A percentile compares a stretch with the other conserved stretches of the same genome.
These are phyloP conservation scores for Xylaria sp. DNA, from an alignment of 2,329 filamentous ascomycete genomes.

Conservation along the genomic window DNA sequence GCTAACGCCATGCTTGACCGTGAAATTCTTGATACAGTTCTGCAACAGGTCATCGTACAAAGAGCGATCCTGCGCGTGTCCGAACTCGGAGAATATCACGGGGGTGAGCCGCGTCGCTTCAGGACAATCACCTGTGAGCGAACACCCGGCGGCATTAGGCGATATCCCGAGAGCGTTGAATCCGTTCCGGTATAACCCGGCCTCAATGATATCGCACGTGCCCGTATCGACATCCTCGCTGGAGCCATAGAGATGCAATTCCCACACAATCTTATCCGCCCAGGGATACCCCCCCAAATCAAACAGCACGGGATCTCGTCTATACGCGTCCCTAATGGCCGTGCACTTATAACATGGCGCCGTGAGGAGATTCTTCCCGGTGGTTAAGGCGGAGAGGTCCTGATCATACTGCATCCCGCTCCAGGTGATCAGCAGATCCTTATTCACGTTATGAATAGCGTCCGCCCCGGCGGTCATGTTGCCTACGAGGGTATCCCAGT, in stretches of 20 bases:
- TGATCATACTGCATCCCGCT: slow-evolving; percentile 56
- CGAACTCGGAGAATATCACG: slow-evolving; percentile 55
- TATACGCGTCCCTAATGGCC: slow-evolving; percentile 49
- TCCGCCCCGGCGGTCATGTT: slow-evolving; percentile 51
- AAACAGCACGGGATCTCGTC: slow-evolving; percentile 52
- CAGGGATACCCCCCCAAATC: slow-evolving; percentile 52
- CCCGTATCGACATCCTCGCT: slow-evolving; percentile 52
- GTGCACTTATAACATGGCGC: slow-evolving; percentile 50
- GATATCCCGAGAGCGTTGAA: slow-evolving; percentile 54
- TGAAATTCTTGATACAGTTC: slow-evolving; percentile 53
- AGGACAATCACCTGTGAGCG: slow-evolving; percentile 45
- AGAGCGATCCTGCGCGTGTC: slow-evolving; percentile 49
- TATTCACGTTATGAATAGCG: slow-evolving; percentile 51
- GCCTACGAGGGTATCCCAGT: slow-evolving; percentile 52
- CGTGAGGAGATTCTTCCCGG: slow-evolving; percentile 48
- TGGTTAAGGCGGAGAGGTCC: slow-evolving; percentile 50
- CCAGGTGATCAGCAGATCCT: slow-evolving; percentile 53
- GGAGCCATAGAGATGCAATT: slow-evolving; percentile 51
- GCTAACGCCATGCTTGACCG: slow-evolving; percentile 50
- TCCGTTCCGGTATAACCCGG: slow-evolving; percentile 54
- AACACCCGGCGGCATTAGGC: slow-evolving; percentile 49
- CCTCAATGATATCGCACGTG: slow-evolving; percentile 54
- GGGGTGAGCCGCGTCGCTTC: slow-evolving; percentile 49
- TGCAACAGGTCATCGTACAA: slow-evolving; percentile 53
- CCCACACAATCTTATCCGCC: slow-evolving; percentile 55